A percentile compares a stretch with the other conserved stretches of the same genome.
Evolutionary conservation across 257 asterid genomes (phyloP).

Genomic region (Echium plantagineum): DNA sequence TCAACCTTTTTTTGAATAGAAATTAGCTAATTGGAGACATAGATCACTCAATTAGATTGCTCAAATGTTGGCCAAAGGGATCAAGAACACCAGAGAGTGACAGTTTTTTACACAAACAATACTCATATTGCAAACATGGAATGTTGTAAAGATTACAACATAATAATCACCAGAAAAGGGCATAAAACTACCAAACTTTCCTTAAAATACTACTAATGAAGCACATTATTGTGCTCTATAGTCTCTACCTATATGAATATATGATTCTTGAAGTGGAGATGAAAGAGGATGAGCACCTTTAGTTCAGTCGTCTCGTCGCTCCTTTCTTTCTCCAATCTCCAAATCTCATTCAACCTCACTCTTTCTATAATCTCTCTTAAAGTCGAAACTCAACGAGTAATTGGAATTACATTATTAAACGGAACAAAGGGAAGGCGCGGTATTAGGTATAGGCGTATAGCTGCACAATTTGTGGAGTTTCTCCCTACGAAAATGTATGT

Average conservation of each 20-base stretch:
- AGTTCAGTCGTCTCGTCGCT: slow-evolving; percentile 62
- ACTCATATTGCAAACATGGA: slow-evolving; percentile 24
- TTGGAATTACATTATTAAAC: slow-evolving; percentile 16
- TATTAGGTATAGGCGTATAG: slow-evolving; percentile 21
- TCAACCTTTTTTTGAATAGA: too few relatives aligned
- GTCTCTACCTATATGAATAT: slow-evolving; percentile 21
- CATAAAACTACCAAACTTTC: slow-evolving; percentile 19
- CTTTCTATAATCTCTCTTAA: slow-evolving; percentile 25
- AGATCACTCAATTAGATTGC: too few relatives aligned
- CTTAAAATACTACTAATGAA: slow-evolving; percentile 22
- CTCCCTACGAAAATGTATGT: slow-evolving; percentile 20
- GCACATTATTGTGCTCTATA: slow-evolving; percentile 17
- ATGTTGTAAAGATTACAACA: slow-evolving; percentile 53
- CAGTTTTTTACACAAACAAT: slow-evolving; percentile 22
- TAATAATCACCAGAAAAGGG: slow-evolving; percentile 7
- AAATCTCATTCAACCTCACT: slow-evolving; percentile 32
- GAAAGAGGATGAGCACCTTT: slow-evolving; percentile 94
- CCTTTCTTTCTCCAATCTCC: slow-evolving; percentile 58
- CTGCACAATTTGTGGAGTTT: slow-evolving; percentile 53
- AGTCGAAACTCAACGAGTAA: slow-evolving; percentile 41
- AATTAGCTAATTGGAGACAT: too few relatives aligned
- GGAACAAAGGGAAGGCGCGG: slow-evolving; percentile 4
- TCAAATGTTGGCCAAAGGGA: too few relatives aligned
- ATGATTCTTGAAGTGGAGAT: slow-evolving; percentile 41
- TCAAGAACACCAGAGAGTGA: background rate